Conservation (phyloP, 495 filamentous ascomycete genomes). For the Neurospora tetraspora region DNA sequence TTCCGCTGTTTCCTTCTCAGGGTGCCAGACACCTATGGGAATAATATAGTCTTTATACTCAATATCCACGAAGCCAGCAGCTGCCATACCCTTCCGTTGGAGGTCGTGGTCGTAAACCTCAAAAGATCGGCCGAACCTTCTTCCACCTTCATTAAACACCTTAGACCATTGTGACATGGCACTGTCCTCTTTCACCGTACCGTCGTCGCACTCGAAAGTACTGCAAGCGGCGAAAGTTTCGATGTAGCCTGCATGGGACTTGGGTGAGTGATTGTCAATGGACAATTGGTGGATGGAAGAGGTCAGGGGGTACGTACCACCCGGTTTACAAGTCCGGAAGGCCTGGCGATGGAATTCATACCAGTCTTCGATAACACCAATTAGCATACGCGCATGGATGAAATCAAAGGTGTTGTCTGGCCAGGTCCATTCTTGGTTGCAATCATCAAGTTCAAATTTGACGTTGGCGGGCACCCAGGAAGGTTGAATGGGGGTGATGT, state of each 20-base stretch:
- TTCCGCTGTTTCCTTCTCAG: background rate
- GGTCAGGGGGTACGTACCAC: background rate
- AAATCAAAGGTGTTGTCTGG: slow-evolving; percentile 41
- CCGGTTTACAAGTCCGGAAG: background rate
- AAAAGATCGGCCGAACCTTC: slow-evolving; percentile 9
- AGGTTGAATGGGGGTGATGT: slow-evolving; percentile 44
- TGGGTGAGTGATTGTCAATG: background rate
- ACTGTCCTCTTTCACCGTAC: slow-evolving; percentile 3
- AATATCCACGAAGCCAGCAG: slow-evolving; percentile 22
- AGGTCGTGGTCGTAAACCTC: slow-evolving; percentile 17
- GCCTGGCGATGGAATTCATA: slow-evolving; percentile 2
- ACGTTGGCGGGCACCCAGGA: slow-evolving; percentile 35
- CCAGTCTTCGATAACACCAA: slow-evolving; percentile 45
- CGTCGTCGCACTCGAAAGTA: slow-evolving; percentile 11
- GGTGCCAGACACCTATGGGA: background rate
- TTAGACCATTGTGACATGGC: slow-evolving; percentile 13
- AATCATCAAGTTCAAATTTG: slow-evolving; percentile 48
- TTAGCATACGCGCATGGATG: slow-evolving; percentile 41
- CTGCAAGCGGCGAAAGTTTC: slow-evolving; percentile 15
- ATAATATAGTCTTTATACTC: slow-evolving; percentile 10
- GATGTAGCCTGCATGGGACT: slow-evolving; percentile 9
- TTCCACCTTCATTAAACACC: slow-evolving; percentile 11
- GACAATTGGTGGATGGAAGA: background rate
- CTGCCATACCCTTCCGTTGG: slow-evolving; percentile 28
- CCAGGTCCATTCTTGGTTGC: slow-evolving; percentile 42